Percentiles rank a stretch among this genome's conserved stretches.
Evolutionary conservation across 2,329 filamentous ascomycete genomes (phyloP).

Genomic region (Sphaceloma murrayae): DNA sequence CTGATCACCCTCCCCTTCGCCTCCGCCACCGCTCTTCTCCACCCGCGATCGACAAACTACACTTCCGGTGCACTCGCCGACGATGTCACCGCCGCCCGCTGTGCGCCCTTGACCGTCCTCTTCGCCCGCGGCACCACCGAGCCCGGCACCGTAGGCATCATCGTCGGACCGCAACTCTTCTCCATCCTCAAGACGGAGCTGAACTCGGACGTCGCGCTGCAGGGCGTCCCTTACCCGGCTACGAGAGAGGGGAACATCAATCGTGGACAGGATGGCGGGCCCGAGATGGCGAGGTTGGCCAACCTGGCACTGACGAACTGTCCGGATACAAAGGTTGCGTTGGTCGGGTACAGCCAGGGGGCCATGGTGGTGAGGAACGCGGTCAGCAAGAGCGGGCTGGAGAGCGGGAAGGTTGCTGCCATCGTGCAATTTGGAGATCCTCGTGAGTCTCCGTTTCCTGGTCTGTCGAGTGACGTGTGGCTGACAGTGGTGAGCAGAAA

Average conservation of each 20-base stretch:
- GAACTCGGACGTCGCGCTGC: slow-evolving; percentile 18
- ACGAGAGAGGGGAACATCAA: slow-evolving; percentile 16
- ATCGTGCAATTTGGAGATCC: slow-evolving; percentile 25
- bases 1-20: neutral
- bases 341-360: slow-evolving; percentile 21
- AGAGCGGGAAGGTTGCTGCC: slow-evolving; percentile 17
- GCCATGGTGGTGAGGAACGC: slow-evolving; percentile 19
- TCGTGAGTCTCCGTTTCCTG: neutral
- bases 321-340: slow-evolving; percentile 20
- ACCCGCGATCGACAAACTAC: neutral
- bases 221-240: slow-evolving; percentile 25
- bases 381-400: slow-evolving; percentile 12
- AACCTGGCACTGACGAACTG: slow-evolving; percentile 18
- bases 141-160: slow-evolving; percentile 42
- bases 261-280: slow-evolving; percentile 21
- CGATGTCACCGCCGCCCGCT: slow-evolving; percentile 23
- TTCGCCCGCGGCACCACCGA: slow-evolving; percentile 50
- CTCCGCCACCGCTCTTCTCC: neutral
- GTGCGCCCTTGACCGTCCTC: slow-evolving; percentile 43
- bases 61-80: slow-evolving; percentile 16
- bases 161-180: slow-evolving; percentile 33
- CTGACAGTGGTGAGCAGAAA: neutral
- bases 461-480: neutral
- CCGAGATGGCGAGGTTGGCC: slow-evolving; percentile 19
- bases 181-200: slow-evolving; percentile 19